Evolutionary conservation across 2,329 filamentous ascomycete species (phyloP).

Genomic region (Phyllosticta capitalensis): DNA sequence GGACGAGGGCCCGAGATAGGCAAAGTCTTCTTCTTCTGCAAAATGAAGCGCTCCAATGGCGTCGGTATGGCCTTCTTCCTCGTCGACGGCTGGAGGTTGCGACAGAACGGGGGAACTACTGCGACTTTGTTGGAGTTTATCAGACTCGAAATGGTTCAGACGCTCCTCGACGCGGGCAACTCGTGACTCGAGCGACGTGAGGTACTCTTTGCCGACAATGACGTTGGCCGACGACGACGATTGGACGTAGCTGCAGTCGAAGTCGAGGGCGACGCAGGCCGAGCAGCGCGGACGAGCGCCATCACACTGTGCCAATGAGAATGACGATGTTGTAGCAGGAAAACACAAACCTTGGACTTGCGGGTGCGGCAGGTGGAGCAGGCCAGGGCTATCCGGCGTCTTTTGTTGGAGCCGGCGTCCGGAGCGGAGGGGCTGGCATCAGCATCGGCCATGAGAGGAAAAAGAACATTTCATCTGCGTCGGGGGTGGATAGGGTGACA

Average conservation of each 20-base stretch:
- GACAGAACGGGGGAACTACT: background rate
- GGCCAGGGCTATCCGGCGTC: constrained; percentile 30
- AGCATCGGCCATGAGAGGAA: background rate
- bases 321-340: too few relatives aligned
- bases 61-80: constrained; percentile 23
- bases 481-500: background rate
- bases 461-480: background rate
- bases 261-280: constrained; percentile 32
- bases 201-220: constrained; percentile 32
- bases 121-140: constrained; percentile 9
- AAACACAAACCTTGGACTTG: constrained; percentile 25
- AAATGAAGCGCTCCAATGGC: constrained; percentile 29
- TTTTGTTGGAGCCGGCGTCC: constrained; percentile 17
- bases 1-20: constrained; percentile 32
- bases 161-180: background rate
- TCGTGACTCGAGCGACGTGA: background rate
- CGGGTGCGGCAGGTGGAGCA: constrained; percentile 32
- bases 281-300: constrained; percentile 34
- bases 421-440: background rate
- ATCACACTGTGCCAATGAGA: constrained; percentile 33
- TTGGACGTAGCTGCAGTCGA: constrained; percentile 36
- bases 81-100: background rate
- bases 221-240: constrained; percentile 28
- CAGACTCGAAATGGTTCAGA: background rate
- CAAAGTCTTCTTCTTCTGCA: constrained; percentile 28